Evolutionary conservation across 2,329 filamentous ascomycete species (phyloP).

Genomic region (Ambrosiella xylebori): DNA sequence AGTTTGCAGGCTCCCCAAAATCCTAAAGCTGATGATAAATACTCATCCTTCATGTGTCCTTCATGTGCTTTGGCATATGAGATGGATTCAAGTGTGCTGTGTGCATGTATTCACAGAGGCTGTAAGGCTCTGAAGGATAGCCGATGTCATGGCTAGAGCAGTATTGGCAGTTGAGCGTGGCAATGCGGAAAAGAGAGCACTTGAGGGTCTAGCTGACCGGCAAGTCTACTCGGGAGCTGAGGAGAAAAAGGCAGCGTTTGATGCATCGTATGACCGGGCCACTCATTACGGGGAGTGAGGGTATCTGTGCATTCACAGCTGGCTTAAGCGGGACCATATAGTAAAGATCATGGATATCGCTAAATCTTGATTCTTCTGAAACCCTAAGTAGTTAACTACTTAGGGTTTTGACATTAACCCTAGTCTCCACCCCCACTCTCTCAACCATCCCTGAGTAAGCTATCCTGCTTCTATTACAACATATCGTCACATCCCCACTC

Average conservation of each 20-base stretch:
- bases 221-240: neutral
- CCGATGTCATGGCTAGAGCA: neutral
- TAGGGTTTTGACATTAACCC: neutral
- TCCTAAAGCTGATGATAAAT: no score
- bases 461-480: neutral
- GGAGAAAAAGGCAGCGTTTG: neutral
- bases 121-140: neutral
- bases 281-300: neutral
- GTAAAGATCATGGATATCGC: neutral
- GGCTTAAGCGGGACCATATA: neutral
- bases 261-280: neutral
- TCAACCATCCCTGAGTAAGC: neutral
- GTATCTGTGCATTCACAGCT: neutral
- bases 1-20: no score
- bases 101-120: neutral
- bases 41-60: no score
- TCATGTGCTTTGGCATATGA: neutral
- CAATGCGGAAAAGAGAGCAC: neutral
- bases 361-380: neutral
- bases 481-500: neutral
- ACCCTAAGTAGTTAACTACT: neutral
- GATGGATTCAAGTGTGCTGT: neutral
- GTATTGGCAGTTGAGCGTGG: neutral
- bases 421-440: neutral
- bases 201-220: neutral